Percentiles rank a stretch among this genome's conserved stretches.
phyloP scores from a whole-genome alignment of 2,329 filamentous ascomycete species.

The Hypoxylon sp. region DNA sequence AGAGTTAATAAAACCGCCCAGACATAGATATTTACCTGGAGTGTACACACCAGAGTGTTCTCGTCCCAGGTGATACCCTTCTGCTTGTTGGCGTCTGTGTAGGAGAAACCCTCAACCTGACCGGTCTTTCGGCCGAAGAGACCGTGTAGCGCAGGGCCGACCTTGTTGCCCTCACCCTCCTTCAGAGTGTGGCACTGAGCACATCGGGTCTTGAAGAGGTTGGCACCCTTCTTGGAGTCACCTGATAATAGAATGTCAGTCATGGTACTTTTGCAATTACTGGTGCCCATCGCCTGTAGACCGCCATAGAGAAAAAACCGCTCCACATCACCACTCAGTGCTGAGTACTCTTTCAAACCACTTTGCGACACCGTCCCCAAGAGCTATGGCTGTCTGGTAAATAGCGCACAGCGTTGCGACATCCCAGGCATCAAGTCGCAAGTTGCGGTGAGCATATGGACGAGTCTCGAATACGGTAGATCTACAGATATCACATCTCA shows the following conservation, averaged over 20 bases:
- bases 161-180: slow-evolving; percentile 93
- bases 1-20: slow-evolving; percentile 39
- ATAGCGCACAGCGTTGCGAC: slow-evolving; percentile 49
- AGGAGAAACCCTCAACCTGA: slow-evolving; percentile 90
- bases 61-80: slow-evolving; percentile 94
- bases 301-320: neutral
- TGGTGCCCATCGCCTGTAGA: neutral
- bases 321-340: slow-evolving; percentile 1
- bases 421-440: slow-evolving; percentile 31
- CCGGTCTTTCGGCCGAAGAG: slow-evolving; percentile 98
- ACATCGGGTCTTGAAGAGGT: slow-evolving; percentile 99
- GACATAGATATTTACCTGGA: neutral
- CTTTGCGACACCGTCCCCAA: slow-evolving; percentile 22
- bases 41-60: slow-evolving; percentile 78
- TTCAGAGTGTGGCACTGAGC: slow-evolving; percentile 98
- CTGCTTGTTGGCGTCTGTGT: slow-evolving; percentile 99
- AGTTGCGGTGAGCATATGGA: slow-evolving; percentile 14
- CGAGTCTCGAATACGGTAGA: slow-evolving; percentile 13
- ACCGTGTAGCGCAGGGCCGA: slow-evolving; percentile 96
- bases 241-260: slow-evolving; percentile 65
- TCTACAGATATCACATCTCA: slow-evolving; percentile 11
- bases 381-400: slow-evolving; percentile 41
- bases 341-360: neutral
- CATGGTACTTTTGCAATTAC: neutral
- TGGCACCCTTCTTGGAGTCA: slow-evolving; percentile 96